phyloP scores from a whole-genome alignment of 1,284 basidiomycete species.

The Cryptococcus amylolentus region DNA sequence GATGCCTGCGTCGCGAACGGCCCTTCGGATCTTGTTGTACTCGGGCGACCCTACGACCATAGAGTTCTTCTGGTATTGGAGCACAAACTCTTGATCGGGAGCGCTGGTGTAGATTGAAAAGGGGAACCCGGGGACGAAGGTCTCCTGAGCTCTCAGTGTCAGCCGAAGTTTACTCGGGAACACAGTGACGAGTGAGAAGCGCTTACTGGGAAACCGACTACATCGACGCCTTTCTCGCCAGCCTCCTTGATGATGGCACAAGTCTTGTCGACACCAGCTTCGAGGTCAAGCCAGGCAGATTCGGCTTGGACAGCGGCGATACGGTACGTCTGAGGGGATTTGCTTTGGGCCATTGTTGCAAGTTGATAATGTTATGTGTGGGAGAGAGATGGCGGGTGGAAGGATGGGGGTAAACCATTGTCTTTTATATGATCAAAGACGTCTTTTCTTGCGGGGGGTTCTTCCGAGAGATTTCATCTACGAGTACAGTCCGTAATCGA shows the following conservation, averaged over 20 bases:
- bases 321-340: constrained; percentile 1
- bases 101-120: constrained; percentile 7
- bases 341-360: neutral
- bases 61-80: constrained; percentile 15
- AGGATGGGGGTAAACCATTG: neutral
- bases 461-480: too few species aligned
- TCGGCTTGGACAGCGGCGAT: constrained; percentile 14
- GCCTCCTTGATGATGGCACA: constrained; percentile 13
- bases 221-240: constrained; percentile 11
- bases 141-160: constrained; percentile 2
- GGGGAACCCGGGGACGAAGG: constrained; percentile 14
- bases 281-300: constrained; percentile 13
- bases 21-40: constrained; percentile 13
- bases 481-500: too few species aligned
- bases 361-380: neutral
- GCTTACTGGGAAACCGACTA: constrained; percentile 13
- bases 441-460: too few species aligned
- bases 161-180: too few species aligned
- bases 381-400: neutral
- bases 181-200: neutral
- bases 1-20: constrained; percentile 7
- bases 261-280: constrained; percentile 14
- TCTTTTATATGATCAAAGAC: neutral
- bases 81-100: constrained; percentile 10
- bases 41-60: constrained; percentile 11